These are phyloP conservation scores for Paramicrosporidium saccamoebae DNA, from an alignment of 371 early-diverging fungal species.

Conservation along the genomic window DNA sequence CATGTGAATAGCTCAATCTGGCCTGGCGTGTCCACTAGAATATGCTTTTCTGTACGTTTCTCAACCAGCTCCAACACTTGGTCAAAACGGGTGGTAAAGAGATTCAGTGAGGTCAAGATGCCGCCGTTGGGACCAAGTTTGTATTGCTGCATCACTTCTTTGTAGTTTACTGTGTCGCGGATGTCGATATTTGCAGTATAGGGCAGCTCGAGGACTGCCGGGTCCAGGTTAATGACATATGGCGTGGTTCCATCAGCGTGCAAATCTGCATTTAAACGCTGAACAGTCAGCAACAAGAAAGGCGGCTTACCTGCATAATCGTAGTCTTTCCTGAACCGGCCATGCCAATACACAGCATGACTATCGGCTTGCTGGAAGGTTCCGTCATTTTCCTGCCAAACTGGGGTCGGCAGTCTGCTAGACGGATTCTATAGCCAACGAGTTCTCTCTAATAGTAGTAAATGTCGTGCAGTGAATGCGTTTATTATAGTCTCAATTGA, in stretches of 20 bases:
- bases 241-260: conserved; percentile 32
- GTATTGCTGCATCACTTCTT: conserved; percentile 95
- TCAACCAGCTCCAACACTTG: conserved; percentile 55
- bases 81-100: conserved; percentile 89
- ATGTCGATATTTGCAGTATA: conserved; percentile 93
- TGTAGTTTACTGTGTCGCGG: conserved; percentile 89
- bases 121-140: conserved; percentile 96
- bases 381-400: no score
- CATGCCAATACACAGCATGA: conserved; percentile 78
- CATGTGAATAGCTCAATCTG: conserved; percentile 99
- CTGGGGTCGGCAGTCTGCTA: no score
- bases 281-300: conserved; percentile 1
- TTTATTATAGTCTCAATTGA: no score
- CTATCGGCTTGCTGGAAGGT: conserved; percentile 39
- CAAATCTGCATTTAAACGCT: conserved; percentile 62
- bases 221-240: conserved; percentile 91
- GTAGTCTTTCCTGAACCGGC: conserved; percentile 97
- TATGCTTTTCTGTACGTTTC: conserved; percentile 36
- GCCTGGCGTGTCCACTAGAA: conserved; percentile 94
- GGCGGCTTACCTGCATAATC: conserved; percentile 52
- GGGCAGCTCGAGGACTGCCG: conserved; percentile 71
- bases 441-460: no score
- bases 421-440: no score
- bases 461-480: no score
- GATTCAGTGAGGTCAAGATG: conserved; percentile 79